phyloP scores from a whole-genome alignment of 139 green algal genomes.

The Micractinium sp. region DNA sequence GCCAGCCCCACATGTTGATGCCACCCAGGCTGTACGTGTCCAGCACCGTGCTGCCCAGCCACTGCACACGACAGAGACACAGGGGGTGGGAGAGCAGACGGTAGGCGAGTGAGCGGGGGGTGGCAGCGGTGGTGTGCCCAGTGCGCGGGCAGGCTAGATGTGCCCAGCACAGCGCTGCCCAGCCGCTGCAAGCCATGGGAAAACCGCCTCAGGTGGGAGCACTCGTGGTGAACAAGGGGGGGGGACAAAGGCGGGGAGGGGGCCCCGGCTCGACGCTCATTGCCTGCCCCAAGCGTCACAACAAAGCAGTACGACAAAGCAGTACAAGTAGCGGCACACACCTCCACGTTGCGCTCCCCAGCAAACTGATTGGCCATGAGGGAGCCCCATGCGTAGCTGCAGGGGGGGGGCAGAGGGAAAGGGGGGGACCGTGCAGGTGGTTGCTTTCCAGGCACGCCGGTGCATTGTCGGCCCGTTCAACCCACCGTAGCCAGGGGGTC shows the following conservation, averaged over 20 bases:
- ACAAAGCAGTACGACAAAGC: no score
- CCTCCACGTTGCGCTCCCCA: slow-evolving; percentile 21
- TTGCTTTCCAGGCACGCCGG: no score
- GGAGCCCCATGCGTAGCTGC: slow-evolving; percentile 39
- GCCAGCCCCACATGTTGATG: slow-evolving; percentile 66
- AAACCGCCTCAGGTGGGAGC: no score
- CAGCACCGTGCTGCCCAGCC: slow-evolving; percentile 60
- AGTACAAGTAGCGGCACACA: neutral
- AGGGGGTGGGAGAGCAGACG: neutral
- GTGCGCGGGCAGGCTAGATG: neutral
- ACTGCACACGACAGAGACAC: neutral
- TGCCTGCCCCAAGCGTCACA: no score
- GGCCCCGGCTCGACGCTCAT: no score
- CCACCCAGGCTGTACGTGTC: slow-evolving; percentile 65
- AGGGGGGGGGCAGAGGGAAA: neutral
- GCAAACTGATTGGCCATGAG: slow-evolving; percentile 68
- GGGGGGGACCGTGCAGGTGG: neutral
- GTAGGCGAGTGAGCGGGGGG: neutral
- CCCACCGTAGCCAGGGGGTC: no score
- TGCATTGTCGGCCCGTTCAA: no score
- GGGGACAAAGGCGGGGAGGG: no score
- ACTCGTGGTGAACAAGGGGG: neutral
- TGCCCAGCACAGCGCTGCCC: neutral
- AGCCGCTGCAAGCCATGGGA: neutral
- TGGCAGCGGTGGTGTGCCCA: neutral